Percentiles rank a stretch among this genome's conserved stretches.
Evolutionary conservation across 2,329 filamentous ascomycete species (phyloP).

Genomic region (Paecilomyces sp.): DNA sequence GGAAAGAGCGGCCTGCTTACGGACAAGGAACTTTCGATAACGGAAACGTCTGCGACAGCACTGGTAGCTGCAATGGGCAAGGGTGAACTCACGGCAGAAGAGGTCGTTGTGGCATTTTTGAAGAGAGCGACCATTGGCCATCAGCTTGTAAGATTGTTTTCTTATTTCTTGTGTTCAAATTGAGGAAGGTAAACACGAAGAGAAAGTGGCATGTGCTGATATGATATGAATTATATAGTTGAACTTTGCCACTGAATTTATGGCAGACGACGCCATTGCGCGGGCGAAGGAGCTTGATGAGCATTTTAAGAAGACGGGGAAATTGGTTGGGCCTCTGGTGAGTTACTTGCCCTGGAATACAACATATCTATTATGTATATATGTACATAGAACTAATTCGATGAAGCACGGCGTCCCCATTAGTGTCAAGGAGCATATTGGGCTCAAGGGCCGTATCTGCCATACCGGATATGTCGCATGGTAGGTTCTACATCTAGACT

Average conservation of each 20-base stretch:
- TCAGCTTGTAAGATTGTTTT: conserved; percentile 18
- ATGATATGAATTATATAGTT: conserved; percentile 11
- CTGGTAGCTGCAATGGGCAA: conserved; percentile 11
- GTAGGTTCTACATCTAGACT: conserved; percentile 10
- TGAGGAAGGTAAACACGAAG: neutral
- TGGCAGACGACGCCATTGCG: conserved; percentile 26
- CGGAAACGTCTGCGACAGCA: conserved; percentile 33
- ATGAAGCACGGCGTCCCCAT: conserved; percentile 47
- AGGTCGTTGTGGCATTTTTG: conserved; percentile 25
- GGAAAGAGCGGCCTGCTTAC: conserved; percentile 43
- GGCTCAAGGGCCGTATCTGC: conserved; percentile 43
- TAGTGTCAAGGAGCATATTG: conserved; percentile 56
- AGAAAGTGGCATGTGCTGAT: neutral
- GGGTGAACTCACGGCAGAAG: conserved; percentile 18
- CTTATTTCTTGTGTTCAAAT: neutral
- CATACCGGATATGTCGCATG: conserved; percentile 30
- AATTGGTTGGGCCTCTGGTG: conserved; percentile 41
- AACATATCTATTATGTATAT: neutral
- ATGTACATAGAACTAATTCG: neutral
- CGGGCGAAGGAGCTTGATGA: conserved; percentile 26
- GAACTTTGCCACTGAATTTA: conserved; percentile 32
- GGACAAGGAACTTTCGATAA: conserved; percentile 45
- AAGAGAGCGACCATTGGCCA: conserved; percentile 27
- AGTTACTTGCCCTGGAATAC: neutral
- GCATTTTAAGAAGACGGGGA: conserved; percentile 27